A percentile compares a stretch with the other conserved stretches of the same genome.
phyloP scores from a whole-genome alignment of 495 filamentous ascomycete genomes.

The Penicillium silybi region DNA sequence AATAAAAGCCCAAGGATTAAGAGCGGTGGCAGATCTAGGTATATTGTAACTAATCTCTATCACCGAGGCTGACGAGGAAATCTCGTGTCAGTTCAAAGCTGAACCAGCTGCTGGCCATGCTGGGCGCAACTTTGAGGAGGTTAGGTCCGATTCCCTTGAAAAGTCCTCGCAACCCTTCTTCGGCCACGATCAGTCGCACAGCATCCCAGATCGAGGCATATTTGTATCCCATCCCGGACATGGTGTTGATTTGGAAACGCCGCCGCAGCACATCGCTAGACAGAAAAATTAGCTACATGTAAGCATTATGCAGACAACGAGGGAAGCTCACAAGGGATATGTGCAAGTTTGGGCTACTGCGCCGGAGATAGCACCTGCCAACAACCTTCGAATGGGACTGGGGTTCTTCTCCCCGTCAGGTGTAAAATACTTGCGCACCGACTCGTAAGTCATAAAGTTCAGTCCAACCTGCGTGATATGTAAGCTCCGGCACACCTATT shows the following conservation, averaged over 20 bases:
- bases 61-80: constrained; percentile 62
- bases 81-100: constrained; percentile 94
- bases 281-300: not conserved
- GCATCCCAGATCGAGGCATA: constrained; percentile 87
- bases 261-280: constrained; percentile 87
- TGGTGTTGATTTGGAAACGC: constrained; percentile 97
- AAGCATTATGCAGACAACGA: not conserved
- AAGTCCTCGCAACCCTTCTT: constrained; percentile 73
- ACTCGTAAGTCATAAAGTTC: constrained; percentile 98
- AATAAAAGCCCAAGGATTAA: not conserved
- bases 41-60: constrained; percentile 26
- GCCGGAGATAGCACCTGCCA: constrained; percentile 88
- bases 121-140: constrained; percentile 92
- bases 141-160: constrained; percentile 96
- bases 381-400: constrained; percentile 70
- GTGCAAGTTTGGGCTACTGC: constrained; percentile 96
- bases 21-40: constrained; percentile 10
- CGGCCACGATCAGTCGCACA: constrained; percentile 68
- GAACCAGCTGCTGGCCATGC: constrained; percentile 97
- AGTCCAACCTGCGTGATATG: constrained; percentile 66
- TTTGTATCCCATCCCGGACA: constrained; percentile 97
- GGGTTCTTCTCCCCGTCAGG: constrained; percentile 86
- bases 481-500: constrained; percentile 5
- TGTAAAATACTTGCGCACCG: constrained; percentile 76
- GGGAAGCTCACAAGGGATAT: constrained; percentile 83